phyloP scores from a whole-genome alignment of 306 rosid species.

The apple (Malus domestica) region DNA sequence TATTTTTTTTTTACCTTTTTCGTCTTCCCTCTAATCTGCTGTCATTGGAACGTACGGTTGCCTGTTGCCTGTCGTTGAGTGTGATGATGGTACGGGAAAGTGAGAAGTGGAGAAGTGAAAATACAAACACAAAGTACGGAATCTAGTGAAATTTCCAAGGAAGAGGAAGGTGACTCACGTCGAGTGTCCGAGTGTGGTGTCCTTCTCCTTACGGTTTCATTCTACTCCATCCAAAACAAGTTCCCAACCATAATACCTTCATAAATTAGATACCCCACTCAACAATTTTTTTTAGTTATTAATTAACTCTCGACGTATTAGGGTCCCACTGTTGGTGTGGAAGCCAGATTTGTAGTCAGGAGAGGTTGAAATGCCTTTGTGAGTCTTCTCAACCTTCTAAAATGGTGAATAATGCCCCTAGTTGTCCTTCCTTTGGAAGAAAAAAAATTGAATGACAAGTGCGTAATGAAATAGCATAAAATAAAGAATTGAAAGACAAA shows the following conservation, averaged over 20 bases:
- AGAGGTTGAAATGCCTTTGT: accelerated
- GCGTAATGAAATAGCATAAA: not conserved
- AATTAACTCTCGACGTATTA: too few species aligned
- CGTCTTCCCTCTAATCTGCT: accelerated
- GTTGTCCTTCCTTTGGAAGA: accelerated
- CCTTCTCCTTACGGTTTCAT: too few species aligned
- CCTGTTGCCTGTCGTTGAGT: not conserved
- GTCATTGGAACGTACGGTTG: not conserved
- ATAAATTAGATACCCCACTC: not conserved
- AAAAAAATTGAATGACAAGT: not conserved
- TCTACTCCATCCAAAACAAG: not conserved
- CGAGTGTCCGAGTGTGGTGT: not conserved
- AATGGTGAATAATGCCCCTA: accelerated
- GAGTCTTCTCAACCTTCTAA: accelerated
- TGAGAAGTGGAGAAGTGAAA: not conserved
- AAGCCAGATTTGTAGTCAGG: accelerated
- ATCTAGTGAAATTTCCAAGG: slow-evolving; percentile 31
- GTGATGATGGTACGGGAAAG: slow-evolving; percentile 13
- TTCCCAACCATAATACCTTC: not conserved
- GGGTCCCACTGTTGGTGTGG: too few species aligned
- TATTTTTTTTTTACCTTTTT: too few species aligned
- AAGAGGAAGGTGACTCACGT: slow-evolving; percentile 1
- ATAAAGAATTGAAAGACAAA: not conserved
- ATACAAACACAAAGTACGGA: slow-evolving; percentile 24
- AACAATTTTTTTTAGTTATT: not conserved